Evolutionary conservation across 371 early-diverging fungal species (phyloP), one percentile per base, ranked within the genome.

Genomic region (Zopfochytrium polystomum): DNA sequence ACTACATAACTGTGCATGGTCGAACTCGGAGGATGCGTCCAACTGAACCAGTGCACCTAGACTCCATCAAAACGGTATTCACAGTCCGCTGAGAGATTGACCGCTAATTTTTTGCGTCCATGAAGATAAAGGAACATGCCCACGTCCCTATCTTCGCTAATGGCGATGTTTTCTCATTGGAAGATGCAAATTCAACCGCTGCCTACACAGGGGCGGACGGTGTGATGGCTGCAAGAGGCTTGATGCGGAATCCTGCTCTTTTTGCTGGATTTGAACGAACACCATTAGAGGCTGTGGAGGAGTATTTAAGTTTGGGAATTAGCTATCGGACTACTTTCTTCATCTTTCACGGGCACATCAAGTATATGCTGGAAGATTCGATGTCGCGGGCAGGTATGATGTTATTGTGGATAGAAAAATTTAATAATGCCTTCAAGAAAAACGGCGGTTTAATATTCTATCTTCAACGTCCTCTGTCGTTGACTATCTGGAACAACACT

Each of bases 141-240:
- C 51, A 53, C 2, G 92, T 99, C 1, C 99, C 99, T 3, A 93
- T 99, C 2, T 83, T 98, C 68, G 92, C 96, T 48, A 99, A 99
- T 73, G 99, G 99, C 43, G 94, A 95, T 53, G 92, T 99, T 34
- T 71, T 96, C 51, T 89, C 91, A 55, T 73, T 81, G 42, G 86
- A 87, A 57, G 96, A 99, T 67, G 81, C 97, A n/a, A 80, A 91
- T 61, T 73, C 76, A 2, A 92, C 93, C 60, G 62, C 97, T 26
- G 88, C 89, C 4, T 70, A 81, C 50, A 99, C 99, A 2, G 88
- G 89, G 53, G 86, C 80, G 30, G 95, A 94, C 58, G 99, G 96
- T 35, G 95, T 99, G 55, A 99, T 99, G 99, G 85, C 91, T 0
- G 85, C 84, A 0, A 74, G 93, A 52, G 97, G 97, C 0, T 79